Conservation (phyloP, 768 basidiomycete genomes). For the Serendipita sp. region DNA sequence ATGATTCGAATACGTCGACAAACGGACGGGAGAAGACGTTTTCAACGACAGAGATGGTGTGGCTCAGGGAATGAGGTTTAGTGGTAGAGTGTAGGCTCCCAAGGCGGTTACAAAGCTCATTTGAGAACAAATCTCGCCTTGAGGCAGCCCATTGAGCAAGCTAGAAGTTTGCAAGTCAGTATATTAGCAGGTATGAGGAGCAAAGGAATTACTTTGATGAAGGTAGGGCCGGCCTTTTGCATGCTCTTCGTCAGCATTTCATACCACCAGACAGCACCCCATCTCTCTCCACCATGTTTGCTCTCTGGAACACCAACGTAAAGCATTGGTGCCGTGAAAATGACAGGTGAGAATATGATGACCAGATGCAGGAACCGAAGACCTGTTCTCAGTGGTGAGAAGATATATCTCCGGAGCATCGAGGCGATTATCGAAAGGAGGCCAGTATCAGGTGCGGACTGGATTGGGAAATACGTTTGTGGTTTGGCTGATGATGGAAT, state of each 20-base stretch:
- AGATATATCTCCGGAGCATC: conserved; percentile 41
- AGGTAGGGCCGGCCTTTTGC: conserved; percentile 91
- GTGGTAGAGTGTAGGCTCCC: conserved; percentile 80
- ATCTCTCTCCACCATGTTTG: conserved; percentile 52
- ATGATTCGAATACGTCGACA: conserved; percentile 78
- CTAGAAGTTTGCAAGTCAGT: conserved; percentile 24
- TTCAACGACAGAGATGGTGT: conserved; percentile 73
- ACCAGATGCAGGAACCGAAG: conserved; percentile 72
- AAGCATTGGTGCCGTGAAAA: conserved; percentile 71
- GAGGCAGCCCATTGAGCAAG: conserved; percentile 98
- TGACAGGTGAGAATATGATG: conserved; percentile 72
- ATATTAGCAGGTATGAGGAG: not conserved
- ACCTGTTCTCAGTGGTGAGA: conserved; percentile 76
- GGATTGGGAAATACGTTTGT: conserved; percentile 20
- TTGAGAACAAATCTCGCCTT: conserved; percentile 83
- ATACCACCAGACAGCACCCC: conserved; percentile 98
- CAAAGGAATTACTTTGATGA: conserved; percentile 59
- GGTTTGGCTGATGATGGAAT: not conserved
- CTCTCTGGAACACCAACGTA: conserved; percentile 43
- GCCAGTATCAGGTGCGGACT: conserved; percentile 53
- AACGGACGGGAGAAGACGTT: conserved; percentile 70
- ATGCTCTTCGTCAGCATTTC: conserved; percentile 72
- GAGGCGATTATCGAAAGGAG: conserved; percentile 27
- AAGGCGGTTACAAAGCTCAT: conserved; percentile 65
- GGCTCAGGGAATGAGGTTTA: conserved; percentile 57